Percentiles rank a stretch among this genome's conserved stretches.
phyloP scores from a whole-genome alignment of 257 asterid genomes.

The Solanum sitiens region DNA sequence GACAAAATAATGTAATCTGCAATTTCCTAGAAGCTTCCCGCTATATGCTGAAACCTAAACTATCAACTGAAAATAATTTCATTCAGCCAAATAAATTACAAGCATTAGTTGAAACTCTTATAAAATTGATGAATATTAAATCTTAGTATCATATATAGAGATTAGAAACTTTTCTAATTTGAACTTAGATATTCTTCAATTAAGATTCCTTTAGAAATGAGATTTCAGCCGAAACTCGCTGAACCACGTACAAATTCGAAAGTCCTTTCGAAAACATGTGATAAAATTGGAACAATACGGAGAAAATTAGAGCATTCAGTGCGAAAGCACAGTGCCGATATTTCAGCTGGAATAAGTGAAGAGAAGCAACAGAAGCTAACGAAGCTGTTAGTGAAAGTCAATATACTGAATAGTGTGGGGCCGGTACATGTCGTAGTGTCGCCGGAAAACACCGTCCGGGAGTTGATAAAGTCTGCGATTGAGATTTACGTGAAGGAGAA shows the following conservation, averaged over 20 bases:
- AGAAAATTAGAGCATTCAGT: background rate
- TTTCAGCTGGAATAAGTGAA: background rate
- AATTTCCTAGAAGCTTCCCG: background rate
- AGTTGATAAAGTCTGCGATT: conserved; percentile 37
- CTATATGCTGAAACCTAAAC: background rate
- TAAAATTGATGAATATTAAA: background rate
- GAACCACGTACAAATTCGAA: background rate
- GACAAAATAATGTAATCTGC: background rate
- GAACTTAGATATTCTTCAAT: background rate
- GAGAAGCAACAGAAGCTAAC: conserved; percentile 20
- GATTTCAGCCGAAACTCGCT: background rate
- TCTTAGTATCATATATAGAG: background rate
- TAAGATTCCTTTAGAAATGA: background rate
- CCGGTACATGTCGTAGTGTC: conserved; percentile 38
- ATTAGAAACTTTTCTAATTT: background rate
- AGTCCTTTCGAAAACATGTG: background rate
- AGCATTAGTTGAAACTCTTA: background rate
- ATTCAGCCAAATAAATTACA: background rate
- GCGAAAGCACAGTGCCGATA: background rate
- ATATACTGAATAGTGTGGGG: conserved; percentile 42
- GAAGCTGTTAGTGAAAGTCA: conserved; percentile 45
- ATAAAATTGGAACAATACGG: background rate
- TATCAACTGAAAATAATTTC: background rate
- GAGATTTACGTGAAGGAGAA: conserved; percentile 37
- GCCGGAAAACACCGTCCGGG: conserved; percentile 40